These are phyloP conservation scores for Halteria grandinella DNA, from an alignment of 73 alveolate species.

Conservation along the genomic window DNA sequence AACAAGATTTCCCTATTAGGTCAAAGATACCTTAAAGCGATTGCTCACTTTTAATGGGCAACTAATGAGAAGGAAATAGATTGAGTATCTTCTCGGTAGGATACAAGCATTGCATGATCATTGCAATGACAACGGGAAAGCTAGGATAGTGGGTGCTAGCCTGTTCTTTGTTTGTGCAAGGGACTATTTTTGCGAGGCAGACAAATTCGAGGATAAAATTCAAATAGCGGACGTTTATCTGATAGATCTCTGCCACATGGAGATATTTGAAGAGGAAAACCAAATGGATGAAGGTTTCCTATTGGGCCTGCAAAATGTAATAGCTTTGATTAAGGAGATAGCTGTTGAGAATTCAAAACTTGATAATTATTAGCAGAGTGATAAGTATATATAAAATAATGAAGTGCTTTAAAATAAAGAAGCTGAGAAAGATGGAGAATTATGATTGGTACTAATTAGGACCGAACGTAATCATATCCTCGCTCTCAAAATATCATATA, in stretches of 20 bases:
- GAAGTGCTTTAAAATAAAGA: too few relatives aligned
- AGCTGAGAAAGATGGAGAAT: too few relatives aligned
- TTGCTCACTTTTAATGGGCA: background rate
- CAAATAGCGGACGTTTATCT: conserved; percentile 18
- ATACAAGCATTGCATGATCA: background rate
- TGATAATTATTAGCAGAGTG: background rate
- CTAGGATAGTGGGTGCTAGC: conserved; percentile 18
- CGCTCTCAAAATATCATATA: too few relatives aligned
- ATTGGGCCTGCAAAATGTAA: conserved; percentile 18
- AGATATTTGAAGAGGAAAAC: background rate
- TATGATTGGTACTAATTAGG: too few relatives aligned
- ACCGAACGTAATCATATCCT: too few relatives aligned
- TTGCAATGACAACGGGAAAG: background rate
- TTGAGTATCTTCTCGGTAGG: background rate
- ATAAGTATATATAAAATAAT: conserved; percentile 20
- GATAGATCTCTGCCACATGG: conserved; percentile 48
- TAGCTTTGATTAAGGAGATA: background rate
- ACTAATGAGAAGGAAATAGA: background rate
- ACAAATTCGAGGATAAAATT: background rate
- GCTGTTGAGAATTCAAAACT: background rate
- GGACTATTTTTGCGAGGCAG: conserved; percentile 3
- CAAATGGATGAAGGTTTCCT: conserved; percentile 32
- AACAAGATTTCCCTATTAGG: conserved; percentile 1
- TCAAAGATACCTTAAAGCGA: background rate
- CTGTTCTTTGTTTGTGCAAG: conserved; percentile 42